Conservation (phyloP, 2,329 filamentous ascomycete genomes). For the Calonectria pseudoturangicola region DNA sequence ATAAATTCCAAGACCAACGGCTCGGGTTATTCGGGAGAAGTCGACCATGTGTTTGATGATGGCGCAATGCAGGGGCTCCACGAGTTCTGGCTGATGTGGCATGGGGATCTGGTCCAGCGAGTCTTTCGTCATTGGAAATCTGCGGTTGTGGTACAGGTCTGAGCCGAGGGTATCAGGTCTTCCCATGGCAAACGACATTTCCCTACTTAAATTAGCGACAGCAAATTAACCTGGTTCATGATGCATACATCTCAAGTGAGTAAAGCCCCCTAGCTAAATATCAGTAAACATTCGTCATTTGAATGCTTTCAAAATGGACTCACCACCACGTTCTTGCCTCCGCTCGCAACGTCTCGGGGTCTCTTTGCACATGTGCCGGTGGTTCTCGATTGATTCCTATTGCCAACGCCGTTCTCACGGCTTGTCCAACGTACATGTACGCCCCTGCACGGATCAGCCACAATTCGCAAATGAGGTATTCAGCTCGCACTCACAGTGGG, state of each 20-base stretch:
- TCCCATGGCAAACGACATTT: conserved; percentile 69
- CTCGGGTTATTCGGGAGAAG: conserved; percentile 33
- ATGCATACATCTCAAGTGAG: conserved; percentile 64
- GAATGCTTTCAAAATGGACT: conserved; percentile 37
- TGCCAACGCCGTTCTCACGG: conserved; percentile 67
- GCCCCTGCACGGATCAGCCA: conserved; percentile 53
- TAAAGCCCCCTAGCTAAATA: conserved; percentile 61
- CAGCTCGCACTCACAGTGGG: conserved; percentile 60
- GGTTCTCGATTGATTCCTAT: conserved; percentile 68
- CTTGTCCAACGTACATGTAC: conserved; percentile 69
- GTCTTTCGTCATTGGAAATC: conserved; percentile 49
- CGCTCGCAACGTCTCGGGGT: conserved; percentile 57
- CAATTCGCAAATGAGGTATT: not conserved
- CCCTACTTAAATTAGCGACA: conserved; percentile 53
- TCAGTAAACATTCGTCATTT: not conserved
- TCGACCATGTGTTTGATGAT: conserved; percentile 42
- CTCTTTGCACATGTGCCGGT: conserved; percentile 52
- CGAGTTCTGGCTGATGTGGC: conserved; percentile 12
- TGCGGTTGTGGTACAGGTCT: conserved; percentile 68
- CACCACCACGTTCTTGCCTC: conserved; percentile 69
- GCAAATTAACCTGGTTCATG: conserved; percentile 12
- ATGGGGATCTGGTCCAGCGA: conserved; percentile 2
- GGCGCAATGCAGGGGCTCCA: conserved; percentile 32
- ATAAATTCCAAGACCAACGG: conserved; percentile 36
- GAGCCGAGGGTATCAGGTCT: conserved; percentile 68